Evolutionary conservation across 768 basidiomycete genomes (phyloP), one percentile per base, ranked within the genome.

Genomic region (Saitozyma podzolica): DNA sequence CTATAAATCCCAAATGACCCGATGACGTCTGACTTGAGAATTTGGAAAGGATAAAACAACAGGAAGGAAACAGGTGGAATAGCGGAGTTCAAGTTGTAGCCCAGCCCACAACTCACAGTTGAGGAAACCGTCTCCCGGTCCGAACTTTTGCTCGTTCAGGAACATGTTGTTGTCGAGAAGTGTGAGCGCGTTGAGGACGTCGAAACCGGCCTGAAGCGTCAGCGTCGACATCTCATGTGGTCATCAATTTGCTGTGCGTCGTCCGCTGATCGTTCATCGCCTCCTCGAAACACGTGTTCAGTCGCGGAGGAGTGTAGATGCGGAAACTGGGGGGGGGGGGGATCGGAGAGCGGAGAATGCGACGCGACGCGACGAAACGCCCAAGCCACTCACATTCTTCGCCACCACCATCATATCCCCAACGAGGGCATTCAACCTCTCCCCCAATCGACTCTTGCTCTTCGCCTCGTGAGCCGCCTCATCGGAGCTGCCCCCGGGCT

Each of bases 181-280:
- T 14, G 94, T 94, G 73, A 98, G 80, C 1, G 90, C 91, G 78
- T 99, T 99, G 80, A 98, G 87, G 13, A 99, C 96, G 75, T 99
- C 96, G 72, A 99, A 97, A 47, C 87, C 87, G 52, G 89, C 89
- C 83, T 84, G 62, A 29, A 29, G 29, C 29, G 29, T 29, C 29
- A 29, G 29, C 29, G 5, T 29, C 29, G 29, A 48, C 17, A 13
- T 17, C 50, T 29, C 29, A 2, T 5, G 2, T 29, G 29, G 29
- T 29, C 29, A 29, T 2, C 29, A 29, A 29, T 29, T 29, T 5
- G 29, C 29, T 29, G 29, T 29, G 29, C 2, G 5, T 29, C 5
- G 29, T 29, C 29, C 29, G 29, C 29, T 29, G 2, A 29, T 29
- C 29, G 29, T 29, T 29, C 29, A 29, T 29, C 29, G 29, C 29